phyloP scores from a whole-genome alignment of 129 eudicot genomes.

The Deinandra increscens region DNA sequence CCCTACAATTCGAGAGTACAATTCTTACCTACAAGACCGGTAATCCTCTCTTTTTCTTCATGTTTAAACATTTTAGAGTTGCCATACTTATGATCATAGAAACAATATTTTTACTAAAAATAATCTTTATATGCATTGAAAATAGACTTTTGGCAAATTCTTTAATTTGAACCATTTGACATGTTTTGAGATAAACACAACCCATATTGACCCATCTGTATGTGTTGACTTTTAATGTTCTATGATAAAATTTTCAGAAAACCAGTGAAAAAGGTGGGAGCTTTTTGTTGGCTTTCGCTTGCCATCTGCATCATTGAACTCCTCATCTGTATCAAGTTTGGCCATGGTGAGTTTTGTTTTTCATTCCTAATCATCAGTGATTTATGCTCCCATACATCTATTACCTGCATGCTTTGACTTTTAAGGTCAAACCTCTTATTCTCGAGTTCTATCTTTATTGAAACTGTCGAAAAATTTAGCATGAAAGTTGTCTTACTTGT shows the following conservation, averaged over 20 bases:
- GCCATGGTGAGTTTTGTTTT: conserved; percentile 66
- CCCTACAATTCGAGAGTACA: conserved; percentile 94
- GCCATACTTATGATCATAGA: not conserved
- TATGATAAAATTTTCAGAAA: conserved; percentile 46
- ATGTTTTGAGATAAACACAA: not conserved
- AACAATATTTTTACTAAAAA: not conserved
- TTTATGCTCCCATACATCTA: not conserved
- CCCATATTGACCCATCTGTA: not conserved
- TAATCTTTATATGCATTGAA: not conserved
- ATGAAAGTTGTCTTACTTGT: not conserved
- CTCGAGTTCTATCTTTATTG: not conserved
- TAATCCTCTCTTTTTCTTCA: conserved; percentile 28
- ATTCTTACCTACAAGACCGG: conserved; percentile 94
- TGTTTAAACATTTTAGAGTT: not conserved
- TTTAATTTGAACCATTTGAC: not conserved
- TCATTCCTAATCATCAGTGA: too few species aligned
- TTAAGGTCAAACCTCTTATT: conserved; percentile 12
- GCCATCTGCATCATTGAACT: conserved; percentile 98
- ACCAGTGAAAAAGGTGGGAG: conserved; percentile 90
- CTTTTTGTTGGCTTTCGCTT: conserved; percentile 93
- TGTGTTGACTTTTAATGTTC: not conserved
- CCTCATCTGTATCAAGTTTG: conserved; percentile 90
- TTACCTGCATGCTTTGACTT: conserved; percentile 2
- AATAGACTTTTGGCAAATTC: not conserved
- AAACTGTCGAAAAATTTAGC: conserved; percentile 9